Evolutionary conservation across 73 alveolate genomes (phyloP).

Genomic region (Diophrys appendiculata): DNA sequence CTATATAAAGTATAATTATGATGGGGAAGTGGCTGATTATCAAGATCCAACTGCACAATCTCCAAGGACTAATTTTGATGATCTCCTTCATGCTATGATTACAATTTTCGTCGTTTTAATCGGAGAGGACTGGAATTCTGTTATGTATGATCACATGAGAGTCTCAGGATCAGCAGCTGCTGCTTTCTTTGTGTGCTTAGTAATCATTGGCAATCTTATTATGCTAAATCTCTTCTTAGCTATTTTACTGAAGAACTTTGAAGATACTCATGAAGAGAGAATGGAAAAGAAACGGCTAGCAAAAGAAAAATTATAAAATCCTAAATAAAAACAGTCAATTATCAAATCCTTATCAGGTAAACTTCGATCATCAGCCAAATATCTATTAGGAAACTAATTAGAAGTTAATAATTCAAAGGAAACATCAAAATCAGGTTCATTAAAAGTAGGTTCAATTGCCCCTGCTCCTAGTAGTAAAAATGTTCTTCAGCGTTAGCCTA

Average conservation of each 20-base stretch:
- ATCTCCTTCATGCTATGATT: constrained; percentile 40
- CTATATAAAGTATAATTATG: constrained; percentile 37
- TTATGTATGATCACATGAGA: constrained; percentile 5
- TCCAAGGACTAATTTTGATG: constrained; percentile 31
- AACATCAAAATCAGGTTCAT: no score
- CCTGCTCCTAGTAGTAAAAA: no score
- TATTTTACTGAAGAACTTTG: constrained; percentile 31
- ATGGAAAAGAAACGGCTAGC: no score
- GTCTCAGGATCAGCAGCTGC: not conserved
- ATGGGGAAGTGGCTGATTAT: constrained; percentile 2
- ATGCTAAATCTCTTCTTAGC: constrained; percentile 54
- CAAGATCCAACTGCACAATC: not conserved
- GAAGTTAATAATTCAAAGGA: no score
- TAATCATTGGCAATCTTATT: constrained; percentile 39
- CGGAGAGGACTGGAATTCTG: constrained; percentile 25
- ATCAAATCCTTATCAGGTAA: no score
- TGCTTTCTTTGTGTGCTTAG: constrained; percentile 23
- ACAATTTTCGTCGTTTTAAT: constrained; percentile 62
- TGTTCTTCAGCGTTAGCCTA: no score
- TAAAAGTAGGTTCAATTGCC: no score
- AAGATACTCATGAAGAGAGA: constrained; percentile 5
- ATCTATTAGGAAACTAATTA: no score
- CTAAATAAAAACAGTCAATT: no score
- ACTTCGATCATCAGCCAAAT: no score
- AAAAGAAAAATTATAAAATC: no score